Conservation (phyloP, 805 yeast genomes). For the Isabelozyma heimii region DNA sequence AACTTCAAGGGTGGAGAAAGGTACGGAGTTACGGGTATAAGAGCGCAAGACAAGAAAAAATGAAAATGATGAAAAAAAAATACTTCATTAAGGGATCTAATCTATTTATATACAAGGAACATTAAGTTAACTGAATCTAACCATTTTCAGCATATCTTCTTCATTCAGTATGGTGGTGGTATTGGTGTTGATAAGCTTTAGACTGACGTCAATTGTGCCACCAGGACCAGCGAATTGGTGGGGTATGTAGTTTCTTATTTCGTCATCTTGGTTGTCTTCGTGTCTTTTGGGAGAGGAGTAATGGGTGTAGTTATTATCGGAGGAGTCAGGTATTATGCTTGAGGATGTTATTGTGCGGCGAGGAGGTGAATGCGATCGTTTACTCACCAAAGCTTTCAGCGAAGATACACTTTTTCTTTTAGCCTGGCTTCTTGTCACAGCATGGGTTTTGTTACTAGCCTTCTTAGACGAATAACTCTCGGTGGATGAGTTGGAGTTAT, state of each 20-base stretch:
- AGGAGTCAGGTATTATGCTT: background rate
- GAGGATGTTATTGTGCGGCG: background rate
- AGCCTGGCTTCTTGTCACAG: constrained; percentile 1
- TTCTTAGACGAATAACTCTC: background rate
- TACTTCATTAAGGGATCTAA: background rate
- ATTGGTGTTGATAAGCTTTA: background rate
- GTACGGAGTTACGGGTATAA: too few species aligned
- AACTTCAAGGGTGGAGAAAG: too few species aligned
- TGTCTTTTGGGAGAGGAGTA: background rate
- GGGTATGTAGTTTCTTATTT: background rate
- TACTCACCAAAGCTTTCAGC: background rate
- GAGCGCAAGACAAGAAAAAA: too few species aligned
- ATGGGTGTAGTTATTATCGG: background rate
- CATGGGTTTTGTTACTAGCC: background rate
- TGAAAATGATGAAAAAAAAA: too few species aligned
- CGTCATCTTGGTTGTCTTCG: background rate
- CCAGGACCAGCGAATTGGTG: background rate
- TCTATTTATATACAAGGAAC: background rate
- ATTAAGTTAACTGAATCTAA: background rate
- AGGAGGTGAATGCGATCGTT: background rate
- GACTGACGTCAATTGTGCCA: background rate
- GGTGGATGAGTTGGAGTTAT: background rate
- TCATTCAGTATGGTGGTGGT: background rate
- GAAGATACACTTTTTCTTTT: background rate
- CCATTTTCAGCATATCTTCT: background rate